Evolutionary conservation across 2,329 filamentous ascomycete species (phyloP).

Genomic region (Xylaria multiplex): DNA sequence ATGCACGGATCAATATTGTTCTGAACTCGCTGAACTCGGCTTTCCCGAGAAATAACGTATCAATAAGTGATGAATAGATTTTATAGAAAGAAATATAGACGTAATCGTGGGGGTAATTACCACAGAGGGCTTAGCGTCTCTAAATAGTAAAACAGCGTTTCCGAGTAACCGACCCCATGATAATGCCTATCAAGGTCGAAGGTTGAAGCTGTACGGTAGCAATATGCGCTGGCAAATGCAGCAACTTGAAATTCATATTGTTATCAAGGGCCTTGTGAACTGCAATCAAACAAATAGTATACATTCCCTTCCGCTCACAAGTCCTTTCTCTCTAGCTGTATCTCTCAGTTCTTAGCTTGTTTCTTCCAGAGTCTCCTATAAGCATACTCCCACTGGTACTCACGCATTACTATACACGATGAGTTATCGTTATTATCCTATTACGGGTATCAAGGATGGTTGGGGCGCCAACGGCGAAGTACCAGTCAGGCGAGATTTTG

Average conservation of each 20-base stretch:
- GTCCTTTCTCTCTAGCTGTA: neutral
- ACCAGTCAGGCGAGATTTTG: constrained; percentile 36
- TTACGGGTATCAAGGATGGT: constrained; percentile 38
- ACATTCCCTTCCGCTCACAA: neutral
- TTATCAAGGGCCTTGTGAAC: neutral
- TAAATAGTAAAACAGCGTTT: no score
- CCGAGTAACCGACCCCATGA: neutral
- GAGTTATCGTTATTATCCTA: constrained; percentile 38
- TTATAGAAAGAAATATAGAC: no score
- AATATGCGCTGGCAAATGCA: constrained; percentile 14
- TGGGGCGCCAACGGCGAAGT: constrained; percentile 30
- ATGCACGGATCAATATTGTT: constrained; percentile 18
- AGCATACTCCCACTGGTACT: neutral
- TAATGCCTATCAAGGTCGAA: neutral
- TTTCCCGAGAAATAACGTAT: constrained; percentile 4
- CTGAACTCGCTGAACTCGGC: constrained; percentile 6
- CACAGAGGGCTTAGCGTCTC: no score
- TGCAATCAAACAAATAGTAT: constrained; percentile 8
- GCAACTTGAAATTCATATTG: neutral
- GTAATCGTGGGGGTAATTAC: no score
- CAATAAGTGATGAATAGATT: neutral
- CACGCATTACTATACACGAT: constrained; percentile 10
- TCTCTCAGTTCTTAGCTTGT: neutral
- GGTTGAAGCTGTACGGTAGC: constrained; percentile 13
- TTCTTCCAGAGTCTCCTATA: neutral